Evolutionary conservation across 768 basidiomycete genomes (phyloP).

Genomic region (Tylopilus cervinicoccineus): DNA sequence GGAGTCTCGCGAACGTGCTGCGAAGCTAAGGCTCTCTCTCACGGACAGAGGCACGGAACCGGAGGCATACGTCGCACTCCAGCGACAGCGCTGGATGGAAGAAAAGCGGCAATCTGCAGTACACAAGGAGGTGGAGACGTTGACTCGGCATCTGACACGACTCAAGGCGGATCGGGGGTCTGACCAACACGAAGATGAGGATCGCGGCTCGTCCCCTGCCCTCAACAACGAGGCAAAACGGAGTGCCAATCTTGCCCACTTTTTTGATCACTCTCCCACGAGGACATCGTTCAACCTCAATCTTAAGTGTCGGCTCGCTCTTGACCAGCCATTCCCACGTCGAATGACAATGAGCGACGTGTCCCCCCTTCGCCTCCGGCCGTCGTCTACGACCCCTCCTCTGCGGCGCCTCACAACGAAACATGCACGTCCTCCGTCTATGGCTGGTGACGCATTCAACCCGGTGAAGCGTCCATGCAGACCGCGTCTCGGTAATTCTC

Average conservation of each 20-base stretch:
- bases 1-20: conserved; percentile 42
- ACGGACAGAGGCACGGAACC: conserved; percentile 38
- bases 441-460: conserved; percentile 26
- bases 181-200: conserved; percentile 13
- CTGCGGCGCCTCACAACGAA: conserved; percentile 24
- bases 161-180: conserved; percentile 27
- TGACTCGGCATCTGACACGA: conserved; percentile 35
- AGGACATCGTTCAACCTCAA: conserved; percentile 29
- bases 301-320: conserved; percentile 28
- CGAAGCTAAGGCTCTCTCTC: conserved; percentile 37
- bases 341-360: conserved; percentile 35
- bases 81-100: conserved; percentile 49
- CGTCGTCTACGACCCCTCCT: conserved; percentile 26
- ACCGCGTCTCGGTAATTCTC: conserved; percentile 16
- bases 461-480: conserved; percentile 28
- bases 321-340: conserved; percentile 29
- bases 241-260: conserved; percentile 37
- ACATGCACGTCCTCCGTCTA: conserved; percentile 24
- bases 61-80: conserved; percentile 33
- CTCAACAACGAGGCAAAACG: conserved; percentile 25
- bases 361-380: conserved; percentile 33
- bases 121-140: conserved; percentile 33
- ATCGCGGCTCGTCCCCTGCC: conserved; percentile 14
- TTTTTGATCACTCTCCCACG: conserved; percentile 35
- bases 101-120: conserved; percentile 40